Evolutionary conservation across 768 basidiomycete species (phyloP).

Genomic region (Amanita polypyramis): DNA sequence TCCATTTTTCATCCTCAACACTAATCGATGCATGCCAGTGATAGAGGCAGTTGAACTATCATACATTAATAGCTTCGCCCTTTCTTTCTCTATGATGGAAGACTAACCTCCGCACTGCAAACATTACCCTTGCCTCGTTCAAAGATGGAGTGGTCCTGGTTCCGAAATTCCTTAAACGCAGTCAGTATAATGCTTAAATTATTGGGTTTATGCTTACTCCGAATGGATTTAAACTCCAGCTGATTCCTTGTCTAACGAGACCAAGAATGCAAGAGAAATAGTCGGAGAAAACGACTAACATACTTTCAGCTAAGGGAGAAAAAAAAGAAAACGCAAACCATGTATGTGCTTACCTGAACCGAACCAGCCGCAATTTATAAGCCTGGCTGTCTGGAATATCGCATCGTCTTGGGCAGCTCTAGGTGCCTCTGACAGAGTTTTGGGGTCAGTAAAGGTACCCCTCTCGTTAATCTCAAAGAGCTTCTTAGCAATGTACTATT

Average conservation of each 20-base stretch:
- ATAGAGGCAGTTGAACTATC: conserved; percentile 76
- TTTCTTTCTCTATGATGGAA: neutral
- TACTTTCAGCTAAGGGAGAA: conserved; percentile 4
- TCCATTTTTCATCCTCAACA: conserved; percentile 61
- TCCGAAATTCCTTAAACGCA: conserved; percentile 48
- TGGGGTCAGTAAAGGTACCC: conserved; percentile 48
- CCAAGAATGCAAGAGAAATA: conserved; percentile 78
- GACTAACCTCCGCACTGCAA: conserved; percentile 66
- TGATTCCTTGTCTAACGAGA: conserved; percentile 63
- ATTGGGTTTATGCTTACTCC: conserved; percentile 28
- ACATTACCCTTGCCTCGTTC: conserved; percentile 76
- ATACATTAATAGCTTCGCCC: neutral
- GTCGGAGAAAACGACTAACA: conserved; percentile 61
- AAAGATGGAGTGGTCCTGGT: conserved; percentile 50
- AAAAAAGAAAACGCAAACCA: neutral
- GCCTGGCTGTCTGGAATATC: conserved; percentile 73
- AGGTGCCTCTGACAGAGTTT: conserved; percentile 24
- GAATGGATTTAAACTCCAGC: conserved; percentile 72
- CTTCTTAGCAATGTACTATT: conserved; percentile 69
- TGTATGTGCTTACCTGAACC: conserved; percentile 30
- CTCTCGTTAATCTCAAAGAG: conserved; percentile 77
- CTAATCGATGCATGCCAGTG: conserved; percentile 81
- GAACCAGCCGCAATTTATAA: conserved; percentile 78
- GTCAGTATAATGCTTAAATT: neutral
- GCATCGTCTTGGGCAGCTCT: conserved; percentile 52